A percentile compares a stretch with the other conserved stretches of the same genome.
Evolutionary conservation across 805 yeast genomes (phyloP).

Genomic region (Wickerhamomyces rabaulensis): DNA sequence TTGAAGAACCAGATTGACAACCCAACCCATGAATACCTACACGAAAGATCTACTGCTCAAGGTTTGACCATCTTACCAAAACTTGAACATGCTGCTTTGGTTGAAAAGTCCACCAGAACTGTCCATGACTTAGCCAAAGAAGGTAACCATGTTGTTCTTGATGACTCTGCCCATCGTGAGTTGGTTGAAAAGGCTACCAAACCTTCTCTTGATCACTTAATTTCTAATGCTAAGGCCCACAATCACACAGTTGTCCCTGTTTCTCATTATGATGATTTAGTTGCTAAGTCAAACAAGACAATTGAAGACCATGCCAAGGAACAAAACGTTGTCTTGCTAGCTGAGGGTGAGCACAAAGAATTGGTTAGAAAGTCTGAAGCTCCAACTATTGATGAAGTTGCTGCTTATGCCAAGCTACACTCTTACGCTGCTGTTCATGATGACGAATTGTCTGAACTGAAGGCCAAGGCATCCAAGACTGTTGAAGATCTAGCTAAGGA

Average conservation of each 20-base stretch:
- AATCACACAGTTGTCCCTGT: conserved; percentile 16
- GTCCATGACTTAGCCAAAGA: conserved; percentile 20
- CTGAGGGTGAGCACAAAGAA: conserved; percentile 6
- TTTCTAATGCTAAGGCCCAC: conserved; percentile 6
- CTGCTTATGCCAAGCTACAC: conserved; percentile 11
- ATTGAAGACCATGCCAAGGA: conserved; percentile 16
- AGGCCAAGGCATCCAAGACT: conserved; percentile 1
- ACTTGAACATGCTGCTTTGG: conserved; percentile 16
- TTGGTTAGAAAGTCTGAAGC: conserved; percentile 11
- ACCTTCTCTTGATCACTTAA: conserved; percentile 21
- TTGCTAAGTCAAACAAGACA: conserved; percentile 11
- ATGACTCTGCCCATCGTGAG: conserved; percentile 7
- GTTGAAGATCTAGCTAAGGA: conserved; percentile 5
- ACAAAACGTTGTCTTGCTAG: conserved; percentile 4
- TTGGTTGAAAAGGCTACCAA: conserved; percentile 16
- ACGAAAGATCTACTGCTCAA: conserved; percentile 23
- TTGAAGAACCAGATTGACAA: conserved; percentile 13
- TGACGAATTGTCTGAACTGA: conserved; percentile 4
- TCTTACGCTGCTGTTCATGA: conserved; percentile 15
- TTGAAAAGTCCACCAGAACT: conserved; percentile 14
- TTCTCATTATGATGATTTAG: conserved; percentile 12
- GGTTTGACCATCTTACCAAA: conserved; percentile 25
- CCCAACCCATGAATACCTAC: conserved; percentile 30
- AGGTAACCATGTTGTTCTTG: conserved; percentile 9
- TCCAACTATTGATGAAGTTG: conserved; percentile 16